A percentile compares a stretch with the other conserved stretches of the same genome.
phyloP scores from a whole-genome alignment of 2,329 filamentous ascomycete genomes.

The Zalaria sp. region DNA sequence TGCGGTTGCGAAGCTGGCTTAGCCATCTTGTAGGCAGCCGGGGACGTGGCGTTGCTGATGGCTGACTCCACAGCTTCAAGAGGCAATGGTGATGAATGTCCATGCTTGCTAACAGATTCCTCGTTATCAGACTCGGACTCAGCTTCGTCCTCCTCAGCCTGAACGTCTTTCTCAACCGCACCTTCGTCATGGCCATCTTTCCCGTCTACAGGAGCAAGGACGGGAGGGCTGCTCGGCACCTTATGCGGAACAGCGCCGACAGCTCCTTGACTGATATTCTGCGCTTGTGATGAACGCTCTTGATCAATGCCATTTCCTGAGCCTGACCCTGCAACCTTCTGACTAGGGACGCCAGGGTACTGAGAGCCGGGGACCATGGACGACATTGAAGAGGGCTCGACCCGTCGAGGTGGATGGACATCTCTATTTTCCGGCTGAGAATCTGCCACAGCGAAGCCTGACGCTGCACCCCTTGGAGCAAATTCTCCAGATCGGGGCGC shows the following conservation, averaged over 20 bases:
- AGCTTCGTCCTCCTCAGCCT: conserved; percentile 6
- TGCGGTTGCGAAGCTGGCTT: neutral
- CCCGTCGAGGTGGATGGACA: conserved; percentile 15
- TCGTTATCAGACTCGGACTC: neutral
- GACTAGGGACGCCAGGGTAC: conserved; percentile 15
- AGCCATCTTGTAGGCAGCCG: no score
- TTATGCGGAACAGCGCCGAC: no score
- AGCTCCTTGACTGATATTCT: no score
- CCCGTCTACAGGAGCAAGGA: conserved; percentile 9
- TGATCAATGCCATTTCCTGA: conserved; percentile 6
- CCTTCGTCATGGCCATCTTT: conserved; percentile 10
- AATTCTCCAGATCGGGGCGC: neutral
- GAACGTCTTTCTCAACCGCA: neutral
- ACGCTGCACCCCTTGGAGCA: neutral
- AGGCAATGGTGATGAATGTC: neutral
- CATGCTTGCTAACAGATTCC: neutral
- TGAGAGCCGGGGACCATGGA: conserved; percentile 21
- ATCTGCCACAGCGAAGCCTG: conserved; percentile 27
- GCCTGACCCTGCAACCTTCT: conserved; percentile 7
- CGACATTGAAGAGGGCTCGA: conserved; percentile 21
- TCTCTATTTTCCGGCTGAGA: conserved; percentile 25
- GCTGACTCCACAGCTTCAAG: no score
- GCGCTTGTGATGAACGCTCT: neutral
- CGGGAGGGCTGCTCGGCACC: conserved; percentile 20
- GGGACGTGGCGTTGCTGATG: no score